Base-by-base conservation (phyloP, 768 basidiomycete species). In the Tricholoma hemisulphureum region DNA sequence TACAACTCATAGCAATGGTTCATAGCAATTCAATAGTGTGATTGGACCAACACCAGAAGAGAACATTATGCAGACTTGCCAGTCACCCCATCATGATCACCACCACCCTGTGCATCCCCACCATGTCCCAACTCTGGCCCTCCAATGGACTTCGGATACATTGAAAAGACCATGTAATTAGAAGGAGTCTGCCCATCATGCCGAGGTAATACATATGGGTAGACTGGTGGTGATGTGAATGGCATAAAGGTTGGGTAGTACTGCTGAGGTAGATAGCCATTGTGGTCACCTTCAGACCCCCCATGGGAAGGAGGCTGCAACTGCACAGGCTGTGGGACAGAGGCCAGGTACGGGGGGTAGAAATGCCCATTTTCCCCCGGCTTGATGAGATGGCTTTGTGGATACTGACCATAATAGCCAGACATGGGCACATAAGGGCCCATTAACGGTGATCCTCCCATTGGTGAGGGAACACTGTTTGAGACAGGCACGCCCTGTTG, bases 331-430 rank as follows among this genome's bases (percentile, higher is more conserved):
- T 62, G 64, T 7, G 67, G 59, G 39, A 65, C 54, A 8, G 63
- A 50, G 16, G 26, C 46, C 34, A 71, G 55, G 60, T 71, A 70
- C 55, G 67, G 70, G 56, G 70, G 67, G 51, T 83, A 87, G 39
- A 82, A 65, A 35, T 82, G 75, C 21, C 73, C 71, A 61, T 81
- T 75, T 51, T 77, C 75, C n/a, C 80, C 79, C 20, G 82, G 82
- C 69, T 85, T 85, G 41, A 79, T 70, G 57, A 78, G 67, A 34
- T 73, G 72, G 57, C 76, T 69, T 35, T 77, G 72, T 23, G 83
- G 73, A 70, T 84, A 85, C 63, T 84, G 82, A 63, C 78, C 74
- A 59, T 82, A 85, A 61, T 82, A 81, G 41, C 78, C 78, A 46
- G 83, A 76, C 51, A 82, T 79, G 63, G 83, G 77, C 71, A 85